Percentiles rank a stretch among this genome's conserved stretches.
Conservation (phyloP, 495 filamentous ascomycete species). For the Aspergillus mulundensis region DNA sequence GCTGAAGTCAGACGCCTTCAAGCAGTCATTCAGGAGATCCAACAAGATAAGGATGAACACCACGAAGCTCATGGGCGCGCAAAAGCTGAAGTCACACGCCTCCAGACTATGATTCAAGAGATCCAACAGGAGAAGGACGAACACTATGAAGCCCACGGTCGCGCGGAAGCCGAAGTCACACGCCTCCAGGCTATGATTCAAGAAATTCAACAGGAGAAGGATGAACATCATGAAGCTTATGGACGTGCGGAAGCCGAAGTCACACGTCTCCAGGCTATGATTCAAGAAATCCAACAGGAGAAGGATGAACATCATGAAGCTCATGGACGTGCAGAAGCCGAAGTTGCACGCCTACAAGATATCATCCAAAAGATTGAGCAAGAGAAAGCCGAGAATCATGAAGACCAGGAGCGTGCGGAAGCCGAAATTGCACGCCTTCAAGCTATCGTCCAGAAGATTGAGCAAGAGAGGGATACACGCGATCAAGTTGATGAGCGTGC, state of each 20-base stretch:
- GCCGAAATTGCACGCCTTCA: conserved; percentile 22
- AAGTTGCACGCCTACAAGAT: conserved; percentile 21
- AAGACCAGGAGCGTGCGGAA: conserved; percentile 15
- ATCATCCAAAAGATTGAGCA: conserved; percentile 12
- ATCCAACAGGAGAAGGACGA: conserved; percentile 7
- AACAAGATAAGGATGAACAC: conserved; percentile 14
- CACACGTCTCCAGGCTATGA: conserved; percentile 20
- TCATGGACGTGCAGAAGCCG: conserved; percentile 16
- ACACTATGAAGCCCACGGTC: conserved; percentile 45
- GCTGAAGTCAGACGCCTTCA: conserved; percentile 24
- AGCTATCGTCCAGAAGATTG: conserved; percentile 13
- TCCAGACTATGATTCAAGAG: conserved; percentile 23
- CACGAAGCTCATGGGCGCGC: conserved; percentile 14
- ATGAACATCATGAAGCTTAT: conserved; percentile 11
- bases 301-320: conserved; percentile 15
- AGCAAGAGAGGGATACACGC: conserved; percentile 11
- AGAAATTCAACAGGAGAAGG: conserved; percentile 4
- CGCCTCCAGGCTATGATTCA: conserved; percentile 14
- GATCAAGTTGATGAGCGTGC: conserved; percentile 12
- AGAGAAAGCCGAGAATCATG: conserved; percentile 14
- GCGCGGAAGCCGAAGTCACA: conserved; percentile 37
- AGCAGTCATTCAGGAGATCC: conserved; percentile 15
- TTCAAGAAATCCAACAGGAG: conserved; percentile 13
- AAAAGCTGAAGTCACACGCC: conserved; percentile 20
- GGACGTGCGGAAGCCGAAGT: conserved; percentile 8